Evolutionary conservation across 225 moss, liverwort and hornwort species (phyloP).

Genomic region (Neckera pumila): DNA sequence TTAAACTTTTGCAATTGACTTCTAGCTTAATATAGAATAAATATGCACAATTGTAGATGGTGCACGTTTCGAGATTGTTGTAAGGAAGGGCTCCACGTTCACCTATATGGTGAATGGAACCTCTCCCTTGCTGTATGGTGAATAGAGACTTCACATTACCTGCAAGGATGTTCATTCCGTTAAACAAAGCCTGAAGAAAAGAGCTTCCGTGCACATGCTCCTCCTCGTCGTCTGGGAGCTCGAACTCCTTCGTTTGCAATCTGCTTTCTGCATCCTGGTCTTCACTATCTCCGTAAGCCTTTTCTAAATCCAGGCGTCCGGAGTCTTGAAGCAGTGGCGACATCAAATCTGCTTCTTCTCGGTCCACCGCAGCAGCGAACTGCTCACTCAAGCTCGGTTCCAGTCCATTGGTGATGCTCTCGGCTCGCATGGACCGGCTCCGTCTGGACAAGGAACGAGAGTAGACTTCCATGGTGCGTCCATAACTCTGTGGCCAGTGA

Average conservation of each 20-base stretch:
- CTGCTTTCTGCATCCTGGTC: background rate
- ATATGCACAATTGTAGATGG: background rate
- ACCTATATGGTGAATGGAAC: background rate
- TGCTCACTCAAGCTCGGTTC: slow-evolving; percentile 7
- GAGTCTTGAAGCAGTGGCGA: slow-evolving; percentile 36
- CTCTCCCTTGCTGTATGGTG: background rate
- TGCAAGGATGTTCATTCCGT: slow-evolving; percentile 88
- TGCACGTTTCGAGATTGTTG: background rate
- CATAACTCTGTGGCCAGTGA: slow-evolving; percentile 72
- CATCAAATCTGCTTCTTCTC: slow-evolving; percentile 12
- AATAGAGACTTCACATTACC: slow-evolving; percentile 12
- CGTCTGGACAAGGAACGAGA: slow-evolving; percentile 34
- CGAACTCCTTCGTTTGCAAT: background rate
- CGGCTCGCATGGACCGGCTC: background rate
- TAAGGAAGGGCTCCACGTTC: background rate
- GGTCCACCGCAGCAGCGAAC: background rate
- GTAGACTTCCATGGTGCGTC: slow-evolving; percentile 53
- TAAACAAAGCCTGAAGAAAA: slow-evolving; percentile 68
- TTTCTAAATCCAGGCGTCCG: slow-evolving; percentile 10
- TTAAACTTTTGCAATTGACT: background rate
- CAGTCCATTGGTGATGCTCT: background rate
- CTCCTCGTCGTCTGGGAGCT: background rate
- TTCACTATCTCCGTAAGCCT: background rate
- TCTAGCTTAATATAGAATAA: background rate
- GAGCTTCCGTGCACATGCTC: slow-evolving; percentile 40